A percentile compares a stretch with the other conserved stretches of the same genome.
Evolutionary conservation across 116 monocot species (phyloP).

Genomic region (Phalaenopsis hybrid): DNA sequence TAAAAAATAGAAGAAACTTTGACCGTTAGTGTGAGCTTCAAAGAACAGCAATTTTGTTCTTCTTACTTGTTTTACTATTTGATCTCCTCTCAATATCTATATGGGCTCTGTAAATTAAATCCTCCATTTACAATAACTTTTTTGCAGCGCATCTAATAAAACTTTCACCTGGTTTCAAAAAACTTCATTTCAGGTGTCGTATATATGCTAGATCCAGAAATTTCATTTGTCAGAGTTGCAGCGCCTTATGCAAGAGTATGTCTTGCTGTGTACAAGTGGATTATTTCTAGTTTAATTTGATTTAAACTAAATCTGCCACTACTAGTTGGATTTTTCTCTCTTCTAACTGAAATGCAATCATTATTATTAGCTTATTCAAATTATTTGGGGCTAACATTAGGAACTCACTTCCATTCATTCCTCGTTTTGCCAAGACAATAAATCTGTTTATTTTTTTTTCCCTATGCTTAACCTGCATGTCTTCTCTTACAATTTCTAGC

Average conservation of each 20-base stretch:
- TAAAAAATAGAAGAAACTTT: not conserved
- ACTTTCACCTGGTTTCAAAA: conserved; percentile 1
- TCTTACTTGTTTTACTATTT: not conserved
- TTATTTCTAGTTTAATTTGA: not conserved
- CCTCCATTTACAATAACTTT: not conserved
- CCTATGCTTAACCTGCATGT: not conserved
- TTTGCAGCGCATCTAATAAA: not conserved
- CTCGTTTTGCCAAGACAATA: not conserved
- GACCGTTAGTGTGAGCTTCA: not conserved
- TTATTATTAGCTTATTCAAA: not conserved
- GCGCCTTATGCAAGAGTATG: conserved; percentile 78
- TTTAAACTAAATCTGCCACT: not conserved
- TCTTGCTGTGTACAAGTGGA: not conserved
- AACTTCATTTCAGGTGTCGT: conserved; percentile 55
- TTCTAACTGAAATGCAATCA: not conserved
- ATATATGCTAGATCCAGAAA: conserved; percentile 67
- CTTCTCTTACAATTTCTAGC: not conserved
- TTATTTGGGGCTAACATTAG: not conserved
- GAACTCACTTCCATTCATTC: not conserved
- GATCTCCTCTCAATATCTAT: not conserved
- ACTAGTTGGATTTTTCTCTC: not conserved
- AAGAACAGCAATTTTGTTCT: not conserved
- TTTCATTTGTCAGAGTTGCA: conserved; percentile 81
- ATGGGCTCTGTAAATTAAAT: not conserved
- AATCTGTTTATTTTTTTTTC: not conserved